phyloP scores from a whole-genome alignment of 1,139 yeast species.

The Pichia sp. region DNA sequence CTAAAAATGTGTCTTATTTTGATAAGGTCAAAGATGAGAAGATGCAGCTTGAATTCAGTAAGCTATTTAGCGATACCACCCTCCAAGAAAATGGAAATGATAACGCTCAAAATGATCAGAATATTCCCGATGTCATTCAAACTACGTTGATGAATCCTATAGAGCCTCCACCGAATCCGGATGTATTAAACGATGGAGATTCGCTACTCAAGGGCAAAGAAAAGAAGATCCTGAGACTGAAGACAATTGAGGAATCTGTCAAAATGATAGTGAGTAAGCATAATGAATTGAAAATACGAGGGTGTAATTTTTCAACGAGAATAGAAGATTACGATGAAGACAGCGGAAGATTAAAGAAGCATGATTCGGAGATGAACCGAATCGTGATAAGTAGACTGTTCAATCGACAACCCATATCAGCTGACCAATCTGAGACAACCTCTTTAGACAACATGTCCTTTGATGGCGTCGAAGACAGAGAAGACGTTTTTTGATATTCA shows the following conservation, averaged over 20 bases:
- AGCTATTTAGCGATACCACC: conserved; percentile 9
- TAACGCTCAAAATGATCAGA: conserved; percentile 12
- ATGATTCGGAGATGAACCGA: not conserved
- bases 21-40: conserved; percentile 22
- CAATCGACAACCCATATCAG: not conserved
- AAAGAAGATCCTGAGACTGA: conserved; percentile 7
- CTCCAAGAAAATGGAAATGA: not conserved
- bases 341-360: not conserved
- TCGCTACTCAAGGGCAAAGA: not conserved
- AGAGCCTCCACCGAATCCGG: conserved; percentile 19
- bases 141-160: conserved; percentile 25
- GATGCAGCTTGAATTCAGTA: conserved; percentile 21
- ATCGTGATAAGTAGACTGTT: not conserved
- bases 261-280: not conserved
- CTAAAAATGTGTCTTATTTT: conserved; percentile 20
- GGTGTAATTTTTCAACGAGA: not conserved
- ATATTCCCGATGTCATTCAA: conserved; percentile 27
- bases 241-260: not conserved
- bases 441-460: conserved; percentile 10
- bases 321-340: not conserved
- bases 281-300: not conserved
- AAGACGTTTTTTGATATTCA: not conserved
- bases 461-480: conserved; percentile 14
- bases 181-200: conserved; percentile 9
- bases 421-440: conserved; percentile 7